phyloP scores from a whole-genome alignment of 495 filamentous ascomycete genomes.

The Penicillium coffeae region DNA sequence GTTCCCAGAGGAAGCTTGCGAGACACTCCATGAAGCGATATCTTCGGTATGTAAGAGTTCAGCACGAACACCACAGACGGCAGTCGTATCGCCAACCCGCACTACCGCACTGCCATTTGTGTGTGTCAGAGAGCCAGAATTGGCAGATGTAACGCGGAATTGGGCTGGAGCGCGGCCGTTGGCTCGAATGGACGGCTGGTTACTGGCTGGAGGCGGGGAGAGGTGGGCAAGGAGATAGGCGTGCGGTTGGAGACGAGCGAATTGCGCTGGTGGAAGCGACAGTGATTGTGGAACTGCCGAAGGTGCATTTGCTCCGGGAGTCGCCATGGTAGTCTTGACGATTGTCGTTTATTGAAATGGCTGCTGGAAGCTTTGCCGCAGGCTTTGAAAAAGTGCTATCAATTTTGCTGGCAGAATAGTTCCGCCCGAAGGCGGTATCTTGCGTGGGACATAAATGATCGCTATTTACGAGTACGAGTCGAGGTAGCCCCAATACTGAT shows the following conservation, averaged over 20 bases:
- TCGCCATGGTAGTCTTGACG: constrained; percentile 13
- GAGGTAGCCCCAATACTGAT: too few relatives aligned
- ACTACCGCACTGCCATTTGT: constrained; percentile 86
- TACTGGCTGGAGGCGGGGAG: constrained; percentile 50
- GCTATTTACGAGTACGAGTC: too few relatives aligned
- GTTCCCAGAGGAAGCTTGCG: constrained; percentile 20
- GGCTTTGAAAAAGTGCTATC: constrained; percentile 19
- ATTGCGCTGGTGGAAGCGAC: constrained; percentile 73
- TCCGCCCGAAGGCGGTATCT: constrained; percentile 16
- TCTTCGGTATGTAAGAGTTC: constrained; percentile 73
- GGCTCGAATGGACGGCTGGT: constrained; percentile 60
- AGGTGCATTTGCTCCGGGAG: constrained; percentile 20
- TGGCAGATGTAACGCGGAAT: constrained; percentile 65
- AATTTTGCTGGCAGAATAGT: constrained; percentile 33
- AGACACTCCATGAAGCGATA: constrained; percentile 61
- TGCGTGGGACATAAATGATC: constrained; percentile 3
- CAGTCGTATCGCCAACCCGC: constrained; percentile 80
- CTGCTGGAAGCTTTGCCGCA: not conserved
- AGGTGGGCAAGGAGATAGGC: constrained; percentile 89
- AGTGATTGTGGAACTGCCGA: constrained; percentile 43
- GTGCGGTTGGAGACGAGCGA: constrained; percentile 84
- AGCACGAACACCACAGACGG: constrained; percentile 84
- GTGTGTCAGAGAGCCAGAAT: constrained; percentile 78
- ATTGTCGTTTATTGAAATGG: not conserved
- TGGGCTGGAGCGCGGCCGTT: constrained; percentile 70